A percentile compares a stretch with the other conserved stretches of the same genome.
Conservation (phyloP, 179 eudicot species). For the Spinacia oleracea region DNA sequence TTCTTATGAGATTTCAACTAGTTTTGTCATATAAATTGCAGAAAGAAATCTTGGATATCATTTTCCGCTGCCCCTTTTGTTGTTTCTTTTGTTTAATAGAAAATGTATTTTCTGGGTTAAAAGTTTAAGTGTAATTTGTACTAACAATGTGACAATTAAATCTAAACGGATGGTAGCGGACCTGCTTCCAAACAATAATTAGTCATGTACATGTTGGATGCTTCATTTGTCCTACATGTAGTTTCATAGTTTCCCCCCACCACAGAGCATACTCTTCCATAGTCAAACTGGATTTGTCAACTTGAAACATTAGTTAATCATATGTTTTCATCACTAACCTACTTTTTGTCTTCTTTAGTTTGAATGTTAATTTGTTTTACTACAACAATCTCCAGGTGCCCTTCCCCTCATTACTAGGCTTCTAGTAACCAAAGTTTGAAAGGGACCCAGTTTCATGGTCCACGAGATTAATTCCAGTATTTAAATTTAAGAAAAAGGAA, state of each 20-base stretch:
- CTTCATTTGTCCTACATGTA: not conserved
- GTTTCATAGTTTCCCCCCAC: not conserved
- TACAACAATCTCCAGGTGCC: not conserved
- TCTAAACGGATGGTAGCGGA: not conserved
- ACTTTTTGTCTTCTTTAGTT: not conserved
- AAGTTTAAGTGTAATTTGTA: too few relatives aligned
- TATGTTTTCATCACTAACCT: not conserved
- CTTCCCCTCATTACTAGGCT: not conserved
- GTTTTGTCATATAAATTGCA: not conserved
- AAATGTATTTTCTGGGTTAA: too few relatives aligned
- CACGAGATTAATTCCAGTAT: not conserved
- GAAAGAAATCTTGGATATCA: not conserved
- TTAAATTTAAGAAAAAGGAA: too few relatives aligned
- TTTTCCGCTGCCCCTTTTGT: not conserved
- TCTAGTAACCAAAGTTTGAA: not conserved
- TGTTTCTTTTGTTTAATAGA: not conserved
- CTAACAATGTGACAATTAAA: not conserved
- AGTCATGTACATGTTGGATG: not conserved
- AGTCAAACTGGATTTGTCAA: constrained; percentile 5
- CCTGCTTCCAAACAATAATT: not conserved
- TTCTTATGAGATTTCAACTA: not conserved
- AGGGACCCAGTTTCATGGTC: not conserved
- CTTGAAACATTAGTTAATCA: not conserved
- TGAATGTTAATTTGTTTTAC: not conserved
- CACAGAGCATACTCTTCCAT: not conserved